phyloP scores from a whole-genome alignment of 225 moss, liverwort and hornwort genomes.

The Polytrichum commune region DNA sequence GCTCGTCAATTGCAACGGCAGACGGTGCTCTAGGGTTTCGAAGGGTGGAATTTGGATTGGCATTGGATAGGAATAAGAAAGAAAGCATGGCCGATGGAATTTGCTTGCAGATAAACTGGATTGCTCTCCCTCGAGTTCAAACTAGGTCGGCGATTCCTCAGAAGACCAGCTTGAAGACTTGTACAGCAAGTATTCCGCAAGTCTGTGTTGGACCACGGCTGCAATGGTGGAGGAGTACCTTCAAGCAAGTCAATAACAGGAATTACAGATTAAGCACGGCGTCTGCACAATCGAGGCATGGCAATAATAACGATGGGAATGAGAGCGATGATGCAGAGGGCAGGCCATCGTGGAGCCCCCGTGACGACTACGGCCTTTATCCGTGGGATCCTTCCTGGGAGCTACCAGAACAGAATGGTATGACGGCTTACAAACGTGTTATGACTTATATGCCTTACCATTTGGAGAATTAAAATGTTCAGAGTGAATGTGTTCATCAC shows the following conservation, averaged over 20 bases:
- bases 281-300: conserved; percentile 22
- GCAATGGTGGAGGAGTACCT: conserved; percentile 12
- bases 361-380: conserved; percentile 82
- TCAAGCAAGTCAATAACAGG: conserved; percentile 7
- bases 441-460: no score
- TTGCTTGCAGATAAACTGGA: conserved; percentile 38
- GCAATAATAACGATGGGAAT: conserved; percentile 30
- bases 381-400: conserved; percentile 96
- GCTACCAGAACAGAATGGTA: conserved; percentile 49
- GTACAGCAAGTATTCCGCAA: conserved; percentile 2
- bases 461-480: no score
- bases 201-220: not conserved
- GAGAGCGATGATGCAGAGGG: conserved; percentile 50
- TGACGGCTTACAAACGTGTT: not conserved
- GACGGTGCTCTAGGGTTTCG: not conserved
- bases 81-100: conserved; percentile 37
- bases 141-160: not conserved
- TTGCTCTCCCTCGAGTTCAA: conserved; percentile 13
- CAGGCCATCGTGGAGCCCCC: conserved; percentile 49
- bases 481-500: no score
- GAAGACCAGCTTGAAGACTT: not conserved
- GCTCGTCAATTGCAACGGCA: not conserved
- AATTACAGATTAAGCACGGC: not conserved
- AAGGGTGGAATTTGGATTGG: not conserved
- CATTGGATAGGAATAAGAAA: not conserved